These are phyloP conservation scores for Sugiyamaella grinbergsii DNA, from an alignment of 1,139 yeast species.

Conservation along the genomic window DNA sequence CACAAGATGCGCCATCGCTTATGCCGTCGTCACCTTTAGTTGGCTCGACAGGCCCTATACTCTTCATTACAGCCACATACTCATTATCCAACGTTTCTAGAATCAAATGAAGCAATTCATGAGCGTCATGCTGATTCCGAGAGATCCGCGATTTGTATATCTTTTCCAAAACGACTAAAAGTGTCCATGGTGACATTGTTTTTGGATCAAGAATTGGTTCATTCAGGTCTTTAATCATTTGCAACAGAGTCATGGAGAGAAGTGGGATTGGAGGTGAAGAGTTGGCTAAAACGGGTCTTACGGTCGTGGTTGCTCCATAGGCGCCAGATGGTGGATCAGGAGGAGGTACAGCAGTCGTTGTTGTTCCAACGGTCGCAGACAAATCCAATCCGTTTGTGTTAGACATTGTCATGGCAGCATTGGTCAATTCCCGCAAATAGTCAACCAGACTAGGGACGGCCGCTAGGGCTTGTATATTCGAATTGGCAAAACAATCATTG, in stretches of 20 bases:
- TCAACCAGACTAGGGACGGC: conserved; percentile 63
- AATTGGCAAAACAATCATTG: conserved; percentile 91
- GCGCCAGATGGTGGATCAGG: neutral
- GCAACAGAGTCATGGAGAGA: conserved; percentile 51
- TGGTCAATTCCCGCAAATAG: conserved; percentile 47
- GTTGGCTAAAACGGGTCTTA: conserved; percentile 26
- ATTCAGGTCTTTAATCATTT: conserved; percentile 59
- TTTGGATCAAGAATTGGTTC: conserved; percentile 58
- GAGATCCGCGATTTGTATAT: conserved; percentile 79
- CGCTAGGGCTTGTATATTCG: conserved; percentile 84
- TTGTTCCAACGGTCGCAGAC: neutral
- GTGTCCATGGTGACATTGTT: conserved; percentile 74
- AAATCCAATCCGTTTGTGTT: neutral
- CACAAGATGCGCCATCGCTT: no score
- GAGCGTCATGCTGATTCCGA: conserved; percentile 90
- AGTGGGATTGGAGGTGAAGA: conserved; percentile 1
- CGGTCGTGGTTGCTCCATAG: neutral
- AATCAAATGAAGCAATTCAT: conserved; percentile 79
- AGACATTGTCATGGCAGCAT: conserved; percentile 28
- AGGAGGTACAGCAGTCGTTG: neutral
- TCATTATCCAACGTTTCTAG: conserved; percentile 79
- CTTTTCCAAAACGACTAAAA: conserved; percentile 69
- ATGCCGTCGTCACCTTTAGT: no score
- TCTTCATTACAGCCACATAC: conserved; percentile 46
- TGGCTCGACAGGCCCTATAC: no score